Conservation (phyloP, 352 stramenopile species). For the Aphanomyces euteiches region DNA sequence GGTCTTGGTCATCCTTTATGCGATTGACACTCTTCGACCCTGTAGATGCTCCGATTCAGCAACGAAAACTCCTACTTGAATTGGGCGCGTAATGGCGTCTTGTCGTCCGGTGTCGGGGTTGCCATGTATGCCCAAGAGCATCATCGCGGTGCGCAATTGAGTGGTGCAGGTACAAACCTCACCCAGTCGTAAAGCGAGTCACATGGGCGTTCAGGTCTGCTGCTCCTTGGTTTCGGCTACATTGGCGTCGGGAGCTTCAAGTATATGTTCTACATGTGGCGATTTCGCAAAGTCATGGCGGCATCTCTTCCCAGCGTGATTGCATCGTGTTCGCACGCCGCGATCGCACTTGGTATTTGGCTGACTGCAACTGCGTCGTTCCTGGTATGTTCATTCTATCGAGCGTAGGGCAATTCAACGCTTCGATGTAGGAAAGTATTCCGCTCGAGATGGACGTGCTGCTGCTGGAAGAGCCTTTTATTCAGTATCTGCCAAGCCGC, state of each 20-base stretch:
- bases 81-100: slow-evolving; percentile 79
- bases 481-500: slow-evolving; percentile 72
- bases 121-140: slow-evolving; percentile 87
- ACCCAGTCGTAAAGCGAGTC: background rate
- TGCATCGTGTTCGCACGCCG: slow-evolving; percentile 74
- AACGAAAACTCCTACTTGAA: slow-evolving; percentile 88
- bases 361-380: slow-evolving; percentile 81
- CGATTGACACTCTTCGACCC: background rate
- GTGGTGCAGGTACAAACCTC: slow-evolving; percentile 51
- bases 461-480: slow-evolving; percentile 78
- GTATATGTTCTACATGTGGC: slow-evolving; percentile 89
- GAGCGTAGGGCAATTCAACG: background rate
- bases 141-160: slow-evolving; percentile 78
- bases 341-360: slow-evolving; percentile 79
- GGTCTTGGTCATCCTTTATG: background rate
- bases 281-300: slow-evolving; percentile 84
- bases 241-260: slow-evolving; percentile 83
- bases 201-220: slow-evolving; percentile 39
- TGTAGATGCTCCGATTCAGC: slow-evolving; percentile 71
- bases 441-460: slow-evolving; percentile 80
- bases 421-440: slow-evolving; percentile 61
- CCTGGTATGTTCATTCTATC: slow-evolving; percentile 44
- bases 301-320: slow-evolving; percentile 83
- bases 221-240: slow-evolving; percentile 83
- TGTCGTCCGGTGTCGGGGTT: slow-evolving; percentile 76